Evolutionary conservation across 768 basidiomycete species (phyloP).

Genomic region (Tulasnella sp.): DNA sequence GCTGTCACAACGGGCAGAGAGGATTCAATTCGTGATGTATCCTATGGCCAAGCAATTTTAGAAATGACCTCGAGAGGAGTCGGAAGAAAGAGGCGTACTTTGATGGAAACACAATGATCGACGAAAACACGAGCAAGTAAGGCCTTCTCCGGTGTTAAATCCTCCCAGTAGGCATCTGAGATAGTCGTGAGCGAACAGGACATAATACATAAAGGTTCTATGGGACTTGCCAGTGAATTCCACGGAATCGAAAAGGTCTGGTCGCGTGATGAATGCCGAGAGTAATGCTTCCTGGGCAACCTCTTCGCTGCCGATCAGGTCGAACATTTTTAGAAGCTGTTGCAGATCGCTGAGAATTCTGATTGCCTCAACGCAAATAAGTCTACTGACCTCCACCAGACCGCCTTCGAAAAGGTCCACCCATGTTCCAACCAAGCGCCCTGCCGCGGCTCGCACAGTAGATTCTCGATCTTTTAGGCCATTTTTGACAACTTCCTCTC

Average conservation of each 20-base stretch:
- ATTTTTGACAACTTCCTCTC: conserved; percentile 68
- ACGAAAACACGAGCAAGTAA: conserved; percentile 80
- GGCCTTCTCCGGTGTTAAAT: conserved; percentile 62
- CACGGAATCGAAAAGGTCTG: conserved; percentile 58
- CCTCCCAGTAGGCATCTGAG: conserved; percentile 57
- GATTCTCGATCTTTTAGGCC: conserved; percentile 83
- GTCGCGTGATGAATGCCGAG: conserved; percentile 58
- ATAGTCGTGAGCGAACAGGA: conserved; percentile 28
- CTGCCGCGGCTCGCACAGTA: conserved; percentile 62
- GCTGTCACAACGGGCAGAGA: conserved; percentile 76
- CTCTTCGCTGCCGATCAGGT: conserved; percentile 42
- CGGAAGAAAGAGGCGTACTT: conserved; percentile 25
- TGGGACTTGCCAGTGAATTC: conserved; percentile 57
- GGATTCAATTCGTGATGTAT: conserved; percentile 55
- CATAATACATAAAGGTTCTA: neutral
- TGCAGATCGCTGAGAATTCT: conserved; percentile 27
- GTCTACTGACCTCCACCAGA: conserved; percentile 29
- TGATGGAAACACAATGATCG: conserved; percentile 56
- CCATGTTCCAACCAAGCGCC: conserved; percentile 67
- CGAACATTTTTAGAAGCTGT: conserved; percentile 50
- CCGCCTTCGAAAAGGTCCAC: conserved; percentile 48
- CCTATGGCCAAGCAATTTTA: conserved; percentile 31
- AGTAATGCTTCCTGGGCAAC: conserved; percentile 68
- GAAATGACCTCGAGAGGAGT: neutral
- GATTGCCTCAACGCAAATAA: conserved; percentile 16